Percentiles rank a stretch among this genome's conserved stretches.
These are phyloP conservation scores for Phytophthora macrochlamydospora DNA, from an alignment of 352 stramenopile genomes.

Conservation along the genomic window DNA sequence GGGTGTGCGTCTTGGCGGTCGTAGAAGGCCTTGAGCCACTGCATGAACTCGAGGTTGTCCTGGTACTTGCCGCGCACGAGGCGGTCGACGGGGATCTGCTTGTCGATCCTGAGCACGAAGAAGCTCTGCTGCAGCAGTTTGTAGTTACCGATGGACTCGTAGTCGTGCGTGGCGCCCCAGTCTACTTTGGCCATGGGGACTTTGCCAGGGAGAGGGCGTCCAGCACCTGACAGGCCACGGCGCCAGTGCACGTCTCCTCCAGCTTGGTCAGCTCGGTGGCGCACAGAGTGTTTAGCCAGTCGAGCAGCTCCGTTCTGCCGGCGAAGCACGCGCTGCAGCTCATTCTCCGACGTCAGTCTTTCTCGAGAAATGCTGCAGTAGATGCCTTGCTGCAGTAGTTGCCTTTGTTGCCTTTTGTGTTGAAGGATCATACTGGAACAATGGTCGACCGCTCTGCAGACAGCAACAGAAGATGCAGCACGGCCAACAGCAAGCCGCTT, in stretches of 20 bases:
- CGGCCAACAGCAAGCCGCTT: no score
- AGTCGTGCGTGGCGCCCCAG: conserved; percentile 94
- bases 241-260: conserved; percentile 94
- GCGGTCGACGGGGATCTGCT: conserved; percentile 1
- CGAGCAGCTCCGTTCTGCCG: conserved; percentile 94
- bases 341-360: neutral
- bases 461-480: no score
- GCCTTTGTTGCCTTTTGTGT: no score
- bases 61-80: conserved; percentile 97
- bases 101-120: neutral
- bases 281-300: conserved; percentile 97
- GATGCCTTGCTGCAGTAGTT: no score
- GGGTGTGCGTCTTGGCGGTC: conserved; percentile 26
- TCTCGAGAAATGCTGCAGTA: no score
- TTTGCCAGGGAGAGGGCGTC: conserved; percentile 90
- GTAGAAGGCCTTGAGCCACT: conserved; percentile 94
- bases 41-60: conserved; percentile 99
- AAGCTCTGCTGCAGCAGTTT: conserved; percentile 1
- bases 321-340: conserved; percentile 89
- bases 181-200: conserved; percentile 96
- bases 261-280: conserved; percentile 94
- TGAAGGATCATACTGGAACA: no score
- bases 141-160: conserved; percentile 76
- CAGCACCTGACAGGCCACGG: conserved; percentile 96
- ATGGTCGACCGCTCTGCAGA: no score